These are phyloP conservation scores for Nosema muscidifuracis DNA, from an alignment of 371 early-diverging fungal species.

Conservation along the genomic window DNA sequence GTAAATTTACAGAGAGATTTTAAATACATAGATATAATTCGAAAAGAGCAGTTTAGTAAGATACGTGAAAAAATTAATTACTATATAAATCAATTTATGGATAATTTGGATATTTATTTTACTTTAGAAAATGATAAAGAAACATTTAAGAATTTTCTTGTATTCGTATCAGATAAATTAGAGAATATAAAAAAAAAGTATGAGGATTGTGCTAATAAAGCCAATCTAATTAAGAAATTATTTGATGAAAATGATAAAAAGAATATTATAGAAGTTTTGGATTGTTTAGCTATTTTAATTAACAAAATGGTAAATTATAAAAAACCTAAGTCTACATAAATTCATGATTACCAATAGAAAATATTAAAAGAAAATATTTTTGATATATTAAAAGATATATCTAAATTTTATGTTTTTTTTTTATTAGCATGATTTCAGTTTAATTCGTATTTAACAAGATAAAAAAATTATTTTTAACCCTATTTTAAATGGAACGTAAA, in stretches of 20 bases:
- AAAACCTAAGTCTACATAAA: neutral
- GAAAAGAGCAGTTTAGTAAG: slow-evolving; percentile 29
- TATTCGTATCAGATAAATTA: neutral
- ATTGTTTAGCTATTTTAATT: neutral
- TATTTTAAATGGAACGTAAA: slow-evolving; percentile 19
- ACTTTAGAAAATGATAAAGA: slow-evolving; percentile 16
- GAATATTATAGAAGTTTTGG: neutral
- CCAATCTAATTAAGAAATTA: neutral
- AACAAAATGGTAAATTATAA: neutral
- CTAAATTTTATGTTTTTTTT: too few relatives aligned
- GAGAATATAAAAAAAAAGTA: neutral
- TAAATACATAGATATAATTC: slow-evolving; percentile 25
- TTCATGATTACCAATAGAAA: too few relatives aligned
- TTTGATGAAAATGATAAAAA: slow-evolving; percentile 13
- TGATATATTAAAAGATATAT: too few relatives aligned
- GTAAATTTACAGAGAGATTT: slow-evolving; percentile 17
- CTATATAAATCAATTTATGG: slow-evolving; percentile 29
- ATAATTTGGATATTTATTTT: slow-evolving; percentile 5
- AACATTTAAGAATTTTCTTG: neutral
- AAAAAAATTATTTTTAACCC: too few relatives aligned
- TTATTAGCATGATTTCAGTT: too few relatives aligned
- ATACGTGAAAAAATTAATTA: slow-evolving; percentile 42
- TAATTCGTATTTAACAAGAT: too few relatives aligned
- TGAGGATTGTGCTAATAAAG: neutral
- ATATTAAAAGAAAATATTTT: too few relatives aligned